Base-by-base conservation (phyloP, 331 rosid species). In the Erythrophleum ivorense region DNA sequence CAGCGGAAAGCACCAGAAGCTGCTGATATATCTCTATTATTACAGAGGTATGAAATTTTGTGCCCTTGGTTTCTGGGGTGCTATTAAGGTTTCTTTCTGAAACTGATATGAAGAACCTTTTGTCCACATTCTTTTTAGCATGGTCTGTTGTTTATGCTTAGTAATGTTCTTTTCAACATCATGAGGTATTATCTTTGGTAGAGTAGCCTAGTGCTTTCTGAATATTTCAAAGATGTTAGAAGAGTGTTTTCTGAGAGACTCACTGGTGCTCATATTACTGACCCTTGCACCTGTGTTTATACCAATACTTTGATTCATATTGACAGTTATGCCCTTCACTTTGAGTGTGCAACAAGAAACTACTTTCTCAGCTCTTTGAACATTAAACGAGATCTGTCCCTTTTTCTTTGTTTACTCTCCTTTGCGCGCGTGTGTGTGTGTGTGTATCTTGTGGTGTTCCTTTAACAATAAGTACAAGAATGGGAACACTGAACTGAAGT, bases 21-120 rank as follows among this genome's bases (percentile, higher is more conserved):
- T 72, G 87, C 97, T 84, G 99, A 95, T 83, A 95, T 95, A 83
- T 86, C 98, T 78, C 88, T 95, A 33, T 88, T 95, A 88, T 89
- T 95, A 79, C 98, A 93, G 85, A 95, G 98, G 99, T 95, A 85
- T 76, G 31, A 68, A 54, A 33, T 58, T 59, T 29, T 2, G 31
- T 71, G 62, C 67, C 72, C 12, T 12, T 55, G 13, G 36, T 71
- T 70, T 63, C 52, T 52, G 5, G 2, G 29, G 54, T 82, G 34
- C 73, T 73, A 24, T 67, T 49, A 46, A 49, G 38, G 4, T 71
- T 58, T 53, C 19, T 62, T 31, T 62, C 12, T 62, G 33, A 36
- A 14, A 38, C 43, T 58, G 15, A 5, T 38, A 68, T 15, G 43
- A 57, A 31, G 33, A 66, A 58, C 60, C 75, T 36, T 76, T 43